Evolutionary conservation across 768 basidiomycete species (phyloP).

Genomic region (Infundibulicybe gibba): DNA sequence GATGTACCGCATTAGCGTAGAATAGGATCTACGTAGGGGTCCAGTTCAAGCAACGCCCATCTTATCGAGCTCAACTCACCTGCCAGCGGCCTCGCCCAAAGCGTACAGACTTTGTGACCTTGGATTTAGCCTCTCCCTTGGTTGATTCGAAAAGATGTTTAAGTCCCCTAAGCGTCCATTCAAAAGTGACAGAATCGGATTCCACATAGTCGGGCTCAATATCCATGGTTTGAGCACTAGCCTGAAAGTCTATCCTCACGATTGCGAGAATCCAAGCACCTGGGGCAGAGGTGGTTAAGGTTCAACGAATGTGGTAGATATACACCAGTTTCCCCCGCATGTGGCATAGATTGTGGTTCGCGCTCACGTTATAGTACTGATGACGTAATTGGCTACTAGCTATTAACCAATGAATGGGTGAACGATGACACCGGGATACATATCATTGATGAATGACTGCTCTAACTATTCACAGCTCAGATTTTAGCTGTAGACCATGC

Average conservation of each 20-base stretch:
- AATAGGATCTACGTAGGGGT: slow-evolving; percentile 60
- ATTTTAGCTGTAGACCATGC: slow-evolving; percentile 15
- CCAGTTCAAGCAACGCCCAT: background rate
- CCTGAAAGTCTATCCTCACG: background rate
- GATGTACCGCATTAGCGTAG: slow-evolving; percentile 78
- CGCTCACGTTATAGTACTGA: too few relatives aligned
- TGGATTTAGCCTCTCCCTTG: slow-evolving; percentile 76
- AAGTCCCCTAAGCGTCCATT: slow-evolving; percentile 75
- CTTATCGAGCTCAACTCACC: slow-evolving; percentile 32
- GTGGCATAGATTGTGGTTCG: too few relatives aligned
- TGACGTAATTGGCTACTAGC: too few relatives aligned
- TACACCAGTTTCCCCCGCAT: too few relatives aligned
- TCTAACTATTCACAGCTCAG: background rate
- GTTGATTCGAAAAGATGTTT: slow-evolving; percentile 74
- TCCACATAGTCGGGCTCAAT: slow-evolving; percentile 41
- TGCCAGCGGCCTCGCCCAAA: slow-evolving; percentile 82
- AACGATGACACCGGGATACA: too few relatives aligned
- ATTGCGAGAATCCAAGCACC: too few relatives aligned
- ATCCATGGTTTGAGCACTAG: slow-evolving; percentile 11
- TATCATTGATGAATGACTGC: too few relatives aligned
- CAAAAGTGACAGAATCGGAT: slow-evolving; percentile 56
- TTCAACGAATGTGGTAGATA: too few relatives aligned
- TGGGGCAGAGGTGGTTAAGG: too few relatives aligned
- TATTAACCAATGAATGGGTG: too few relatives aligned
- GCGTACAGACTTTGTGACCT: slow-evolving; percentile 68